Percentiles rank a stretch among this genome's conserved stretches.
Evolutionary conservation across 441 rosid species (phyloP).

Genomic region (Pelargonium citronellum): DNA sequence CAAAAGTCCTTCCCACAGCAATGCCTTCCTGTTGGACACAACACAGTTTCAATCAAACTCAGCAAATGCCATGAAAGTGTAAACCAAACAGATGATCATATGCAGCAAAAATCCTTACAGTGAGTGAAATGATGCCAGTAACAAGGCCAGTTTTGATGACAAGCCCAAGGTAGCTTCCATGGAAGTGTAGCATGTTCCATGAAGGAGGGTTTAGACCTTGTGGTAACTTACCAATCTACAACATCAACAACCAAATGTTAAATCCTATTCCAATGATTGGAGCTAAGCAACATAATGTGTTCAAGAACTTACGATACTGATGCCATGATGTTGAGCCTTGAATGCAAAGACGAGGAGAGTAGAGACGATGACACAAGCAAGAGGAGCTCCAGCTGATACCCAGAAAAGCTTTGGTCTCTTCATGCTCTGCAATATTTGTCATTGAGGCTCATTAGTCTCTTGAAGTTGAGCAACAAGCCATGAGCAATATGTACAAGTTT

Average conservation of each 20-base stretch:
- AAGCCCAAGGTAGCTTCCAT: constrained; percentile 46
- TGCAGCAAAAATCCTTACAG: constrained; percentile 40
- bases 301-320: constrained; percentile 43
- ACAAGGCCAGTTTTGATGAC: constrained; percentile 80
- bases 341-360: constrained; percentile 59
- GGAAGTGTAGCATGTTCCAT: constrained; percentile 61
- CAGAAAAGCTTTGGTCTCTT: constrained; percentile 80
- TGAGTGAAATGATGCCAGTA: constrained; percentile 78
- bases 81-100: not conserved
- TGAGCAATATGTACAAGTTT: no score
- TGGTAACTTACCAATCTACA: constrained; percentile 83
- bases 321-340: constrained; percentile 41
- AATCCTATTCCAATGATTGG: no score
- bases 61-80: no score
- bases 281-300: not conserved
- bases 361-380: constrained; percentile 66
- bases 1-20: constrained; percentile 96
- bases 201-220: constrained; percentile 97
- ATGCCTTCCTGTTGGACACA: constrained; percentile 65
- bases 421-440: constrained; percentile 45
- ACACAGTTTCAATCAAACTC: no score
- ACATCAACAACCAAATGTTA: not conserved
- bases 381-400: constrained; percentile 89
- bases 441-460: no score
- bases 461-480: no score